phyloP scores from a whole-genome alignment of 148 eudicot genomes.

The Pharnaceum exiguum region DNA sequence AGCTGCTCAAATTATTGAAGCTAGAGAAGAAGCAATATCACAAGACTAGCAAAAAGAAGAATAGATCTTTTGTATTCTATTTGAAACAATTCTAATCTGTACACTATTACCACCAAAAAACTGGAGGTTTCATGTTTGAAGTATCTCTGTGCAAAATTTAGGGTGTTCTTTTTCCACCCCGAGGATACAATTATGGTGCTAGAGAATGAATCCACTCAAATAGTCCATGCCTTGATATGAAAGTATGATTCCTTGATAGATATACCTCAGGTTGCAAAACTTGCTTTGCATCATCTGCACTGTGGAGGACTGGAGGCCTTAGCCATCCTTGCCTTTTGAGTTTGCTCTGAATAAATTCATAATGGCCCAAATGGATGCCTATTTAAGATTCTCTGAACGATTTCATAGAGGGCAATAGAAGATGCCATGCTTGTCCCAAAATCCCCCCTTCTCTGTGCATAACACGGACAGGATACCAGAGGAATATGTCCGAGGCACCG shows the following conservation, averaged over 20 bases:
- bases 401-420: conserved; percentile 1
- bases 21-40: conserved; percentile 1
- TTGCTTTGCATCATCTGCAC: conserved; percentile 16
- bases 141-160: conserved; percentile 42
- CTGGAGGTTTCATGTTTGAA: conserved; percentile 28
- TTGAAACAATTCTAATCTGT: conserved; percentile 51
- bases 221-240: conserved; percentile 12
- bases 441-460: neutral
- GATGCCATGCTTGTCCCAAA: too few relatives aligned
- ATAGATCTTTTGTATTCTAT: conserved; percentile 22
- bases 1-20: conserved; percentile 4
- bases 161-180: conserved; percentile 35
- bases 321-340: neutral
- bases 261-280: conserved; percentile 4
- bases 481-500: conserved; percentile 1
- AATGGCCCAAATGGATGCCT: neutral
- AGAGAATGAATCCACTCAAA: conserved; percentile 21
- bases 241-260: conserved; percentile 11
- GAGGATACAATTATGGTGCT: conserved; percentile 40
- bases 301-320: conserved; percentile 5
- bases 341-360: neutral
- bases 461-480: neutral
- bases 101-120: conserved; percentile 36
- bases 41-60: conserved; percentile 11
- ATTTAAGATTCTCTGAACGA: conserved; percentile 6